These are phyloP conservation scores for Mediolabrus comicus DNA, from an alignment of 108 stramenopile genomes.

Conservation along the genomic window DNA sequence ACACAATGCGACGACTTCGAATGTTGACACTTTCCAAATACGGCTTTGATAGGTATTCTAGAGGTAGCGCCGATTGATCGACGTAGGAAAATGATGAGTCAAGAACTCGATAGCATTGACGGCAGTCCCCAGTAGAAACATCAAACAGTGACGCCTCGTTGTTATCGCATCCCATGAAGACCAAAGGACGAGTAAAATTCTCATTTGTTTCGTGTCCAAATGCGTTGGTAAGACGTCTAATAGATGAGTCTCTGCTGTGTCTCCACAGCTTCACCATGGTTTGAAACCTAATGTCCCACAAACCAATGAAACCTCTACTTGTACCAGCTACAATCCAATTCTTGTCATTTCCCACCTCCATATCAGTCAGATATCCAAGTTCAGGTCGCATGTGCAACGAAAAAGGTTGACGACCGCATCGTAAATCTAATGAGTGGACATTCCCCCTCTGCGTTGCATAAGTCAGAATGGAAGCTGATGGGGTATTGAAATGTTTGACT, in stretches of 20 bases:
- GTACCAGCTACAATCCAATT: constrained; percentile 91
- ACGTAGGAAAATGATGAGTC: constrained; percentile 48
- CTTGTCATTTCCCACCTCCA: constrained; percentile 84
- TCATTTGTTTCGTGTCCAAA: constrained; percentile 42
- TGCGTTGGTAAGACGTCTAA: constrained; percentile 87
- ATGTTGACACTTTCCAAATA: constrained; percentile 44
- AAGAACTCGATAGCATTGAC: constrained; percentile 80
- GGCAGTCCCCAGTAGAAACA: constrained; percentile 72
- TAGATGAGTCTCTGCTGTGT: constrained; percentile 73
- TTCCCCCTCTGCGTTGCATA: constrained; percentile 81
- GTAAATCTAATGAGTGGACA: constrained; percentile 83
- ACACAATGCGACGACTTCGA: constrained; percentile 6
- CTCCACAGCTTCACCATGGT: constrained; percentile 86
- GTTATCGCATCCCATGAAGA: constrained; percentile 84
- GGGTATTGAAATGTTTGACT: constrained; percentile 91
- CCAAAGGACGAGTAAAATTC: constrained; percentile 59
- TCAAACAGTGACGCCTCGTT: constrained; percentile 95
- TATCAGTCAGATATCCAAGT: constrained; percentile 83
- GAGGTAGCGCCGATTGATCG: constrained; percentile 38
- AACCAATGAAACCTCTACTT: constrained; percentile 57
- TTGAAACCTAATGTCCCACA: constrained; percentile 87
- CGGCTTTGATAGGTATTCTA: constrained; percentile 38
- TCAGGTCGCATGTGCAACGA: constrained; percentile 71
- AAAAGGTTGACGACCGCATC: constrained; percentile 79
- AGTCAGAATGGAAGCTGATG: constrained; percentile 74